Evolutionary conservation across 345 rosid species (phyloP), one percentile per base, ranked within the genome.

Genomic region (Brassica cretica): DNA sequence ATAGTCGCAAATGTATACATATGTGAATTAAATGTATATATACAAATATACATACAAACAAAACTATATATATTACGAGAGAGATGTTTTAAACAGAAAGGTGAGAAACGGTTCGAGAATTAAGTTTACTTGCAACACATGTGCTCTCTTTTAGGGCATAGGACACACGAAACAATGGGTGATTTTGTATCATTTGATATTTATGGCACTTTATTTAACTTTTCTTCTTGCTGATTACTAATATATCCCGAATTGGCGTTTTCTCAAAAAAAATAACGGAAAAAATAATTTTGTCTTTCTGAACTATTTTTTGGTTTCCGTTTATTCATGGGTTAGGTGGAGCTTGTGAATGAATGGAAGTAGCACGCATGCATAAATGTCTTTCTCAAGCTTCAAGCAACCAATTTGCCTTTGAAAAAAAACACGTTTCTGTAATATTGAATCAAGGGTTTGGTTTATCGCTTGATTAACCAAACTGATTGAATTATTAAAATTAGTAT

Each of bases 101-200:
- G 67, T 73, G 73, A 75, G 82, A 84, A 86, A 85, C 87, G 77
- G 88, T 83, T 87, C 78, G 73, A 74, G 87, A 75, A 64, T 55
- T 73, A 70, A 80, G 83, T 70, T 80, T 80, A 16, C 83, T 80
- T 80, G 83, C 58, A 75, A 75, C 83, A 75, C 76, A 75, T 80
- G 83, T 56, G 64, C 64, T 75, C 69, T 70, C 76, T 32, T 24
- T 74, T 75, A 80, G 76, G 76, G 80, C 80, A 75, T 70, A 70
- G 6, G 76, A 65, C 21, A 80, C 83, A 80, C 83, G 83, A 80
- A 80, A 80, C 69, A 75, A 58, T 75, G 55, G 44, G 46, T 70
- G 63, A 70, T 75, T 58, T 58, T 70, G 69, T 41, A 75, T 59
- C 76, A 65, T 58, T 19, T 75, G 66, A 75, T 65, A 75, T 75